Evolutionary conservation across 2,329 filamentous ascomycete genomes (phyloP), one percentile per base, ranked within the genome.

Genomic region (Aphanoascus verrucosus): DNA sequence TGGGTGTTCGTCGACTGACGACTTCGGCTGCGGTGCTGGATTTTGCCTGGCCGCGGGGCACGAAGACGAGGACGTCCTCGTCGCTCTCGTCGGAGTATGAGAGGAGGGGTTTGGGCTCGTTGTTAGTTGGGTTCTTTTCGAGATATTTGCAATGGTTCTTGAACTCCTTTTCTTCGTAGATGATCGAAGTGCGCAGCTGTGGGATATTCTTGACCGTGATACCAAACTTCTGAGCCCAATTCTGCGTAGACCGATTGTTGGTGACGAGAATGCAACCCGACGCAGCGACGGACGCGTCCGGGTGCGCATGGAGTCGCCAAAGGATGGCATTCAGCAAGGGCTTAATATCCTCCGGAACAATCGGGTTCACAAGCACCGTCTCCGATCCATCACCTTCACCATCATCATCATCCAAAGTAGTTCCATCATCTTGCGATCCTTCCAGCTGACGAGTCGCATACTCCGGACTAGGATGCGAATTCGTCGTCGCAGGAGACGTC

Each of bases 31-130:
- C 58, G 23, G 62, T 63, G 20, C 60, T 57, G 11, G 66, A 61
- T 57, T 70, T 71, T 38, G 65, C 68, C 53, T 67, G 67, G 35
- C 69, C 68, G 20, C 70, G 69, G 23, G 69, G 69, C 28, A 72
- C 68, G 54, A 75, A 75, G 1, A 75, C 72, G 28, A 75, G 63
- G 55, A 74, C 72, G 57, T 75, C 72, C 54, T 74, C 72, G 19
- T 74, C 72, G 37, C 69, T 74, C 12, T 74, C 72, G n/a, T 70
- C 71, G 35, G 74, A 72, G 55, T 74, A 74, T 6, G 71, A 70
- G 45, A 74, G 66, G 5, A 74, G 60, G 3, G 3, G 66, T 58
- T 73, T 73, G 7, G 70, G 68, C 48, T 74, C 69, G 32, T 55
- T 44, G 51, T 62, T 49, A 2, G 59, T 58, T 55, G 69, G 67